Evolutionary conservation across 805 yeast species (phyloP), one percentile per base, ranked within the genome.

Genomic region (Huiozyma naganishii): DNA sequence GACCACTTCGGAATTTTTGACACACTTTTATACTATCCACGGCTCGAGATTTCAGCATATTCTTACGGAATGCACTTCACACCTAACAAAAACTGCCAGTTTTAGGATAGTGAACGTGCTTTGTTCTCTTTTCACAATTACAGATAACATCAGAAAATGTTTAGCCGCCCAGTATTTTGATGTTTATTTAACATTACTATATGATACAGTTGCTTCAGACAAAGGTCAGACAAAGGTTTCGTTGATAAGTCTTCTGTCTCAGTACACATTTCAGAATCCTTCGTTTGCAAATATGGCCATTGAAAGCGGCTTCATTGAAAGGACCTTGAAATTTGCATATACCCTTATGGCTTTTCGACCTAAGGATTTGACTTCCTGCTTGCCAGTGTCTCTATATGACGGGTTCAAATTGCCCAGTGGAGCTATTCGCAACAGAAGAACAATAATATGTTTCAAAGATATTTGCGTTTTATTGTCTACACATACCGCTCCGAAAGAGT

Each of bases 381-480:
- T 52, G 12, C 60, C 59, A 3, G 49, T 57, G 3, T 55, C 61
- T 7, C 39, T 61, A 36, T 48, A 48, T 29, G 43, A 50, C 28
- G 52, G 48, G 6, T 55, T 57, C 36, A 57, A 51, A 36, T 42
- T 61, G 13, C 64, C 65, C 5, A 48, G 34, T 13, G 61, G 53
- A 27, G 45, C 54, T 6, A 56, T 61, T 11, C 54, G 52, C 39
- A 61, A 59, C 39, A 55, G 59, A 43, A 55, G 57, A 45, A 55
- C 58, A 5, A 58, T 59, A 4, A 45, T 58, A 3, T 57, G 59
- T 36, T 51, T 59, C 32, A 59, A 59, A 41, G 64, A 90, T 59
- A 67, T 88, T 42, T 83, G 89, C 38, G 84, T 84, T 52, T 70
- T 89, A 17, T 63, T 90, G 43, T 77, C 82, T 40, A 71, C 95